Evolutionary conservation across 1,139 yeast species (phyloP).

Genomic region (Geotrichum macrosporum): DNA sequence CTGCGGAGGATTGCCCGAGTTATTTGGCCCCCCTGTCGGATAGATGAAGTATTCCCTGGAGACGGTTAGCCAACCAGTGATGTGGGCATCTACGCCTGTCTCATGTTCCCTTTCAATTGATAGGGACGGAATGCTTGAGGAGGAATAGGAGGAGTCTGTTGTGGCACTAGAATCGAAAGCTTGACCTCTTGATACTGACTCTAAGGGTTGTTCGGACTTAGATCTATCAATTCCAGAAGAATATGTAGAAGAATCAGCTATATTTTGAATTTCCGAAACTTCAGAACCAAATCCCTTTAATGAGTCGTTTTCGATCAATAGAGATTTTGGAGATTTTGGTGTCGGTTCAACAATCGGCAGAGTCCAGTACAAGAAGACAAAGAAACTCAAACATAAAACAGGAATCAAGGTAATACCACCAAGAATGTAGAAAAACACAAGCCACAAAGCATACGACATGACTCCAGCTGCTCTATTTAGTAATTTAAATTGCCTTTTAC

Average conservation of each 20-base stretch:
- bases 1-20: conserved; percentile 32
- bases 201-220: background rate
- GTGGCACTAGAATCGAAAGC: conserved; percentile 13
- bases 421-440: conserved; percentile 47
- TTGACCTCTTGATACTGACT: conserved; percentile 23
- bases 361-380: conserved; percentile 35
- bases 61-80: conserved; percentile 78
- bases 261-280: background rate
- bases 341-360: conserved; percentile 34
- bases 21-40: conserved; percentile 35
- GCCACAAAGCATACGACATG: conserved; percentile 22
- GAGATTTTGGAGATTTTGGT: background rate
- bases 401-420: conserved; percentile 86
- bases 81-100: conserved; percentile 61
- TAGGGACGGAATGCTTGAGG: conserved; percentile 7
- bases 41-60: conserved; percentile 66
- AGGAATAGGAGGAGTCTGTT: background rate
- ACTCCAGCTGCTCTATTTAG: too few species aligned
- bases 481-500: too few species aligned
- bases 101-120: conserved; percentile 48
- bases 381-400: conserved; percentile 40
- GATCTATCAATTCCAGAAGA: background rate
- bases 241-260: background rate
- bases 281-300: background rate
- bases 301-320: background rate